A percentile compares a stretch with the other conserved stretches of the same genome.
Conservation (phyloP, 163 green algal species). For the Chlorella variabilis region DNA sequence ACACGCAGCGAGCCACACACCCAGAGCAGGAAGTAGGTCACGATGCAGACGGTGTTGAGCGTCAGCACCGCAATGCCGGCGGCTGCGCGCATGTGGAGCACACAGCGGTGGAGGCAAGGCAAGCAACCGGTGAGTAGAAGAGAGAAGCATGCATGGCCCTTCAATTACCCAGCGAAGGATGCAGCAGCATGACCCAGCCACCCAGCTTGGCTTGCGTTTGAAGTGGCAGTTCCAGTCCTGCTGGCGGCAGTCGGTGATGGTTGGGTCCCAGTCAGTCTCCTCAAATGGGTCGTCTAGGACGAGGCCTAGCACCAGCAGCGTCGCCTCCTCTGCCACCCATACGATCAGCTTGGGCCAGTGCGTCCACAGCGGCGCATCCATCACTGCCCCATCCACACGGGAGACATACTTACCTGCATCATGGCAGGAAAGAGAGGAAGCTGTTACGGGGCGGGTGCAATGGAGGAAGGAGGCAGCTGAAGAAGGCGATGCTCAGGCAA, state of each 20-base stretch:
- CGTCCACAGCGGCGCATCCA: slow-evolving; percentile 24
- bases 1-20: too few species aligned
- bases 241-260: slow-evolving; percentile 13
- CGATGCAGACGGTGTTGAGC: slow-evolving; percentile 15
- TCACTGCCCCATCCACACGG: background rate
- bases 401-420: background rate
- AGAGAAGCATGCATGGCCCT: background rate
- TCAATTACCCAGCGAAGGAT: too few species aligned
- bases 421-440: too few species aligned
- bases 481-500: background rate
- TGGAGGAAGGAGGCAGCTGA: too few species aligned
- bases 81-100: too few species aligned
- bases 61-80: background rate
- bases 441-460: too few species aligned
- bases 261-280: too few species aligned
- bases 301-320: slow-evolving; percentile 22
- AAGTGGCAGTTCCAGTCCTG: slow-evolving; percentile 23
- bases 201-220: background rate
- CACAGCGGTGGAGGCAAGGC: too few species aligned
- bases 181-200: too few species aligned
- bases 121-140: background rate
- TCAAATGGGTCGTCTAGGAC: background rate
- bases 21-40: slow-evolving; percentile 9
- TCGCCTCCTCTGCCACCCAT: slow-evolving; percentile 3
- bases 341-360: slow-evolving; percentile 39